A percentile compares a stretch with the other conserved stretches of the same genome.
Evolutionary conservation across 352 stramenopile species (phyloP).

Genomic region (Phytophthora capsici): DNA sequence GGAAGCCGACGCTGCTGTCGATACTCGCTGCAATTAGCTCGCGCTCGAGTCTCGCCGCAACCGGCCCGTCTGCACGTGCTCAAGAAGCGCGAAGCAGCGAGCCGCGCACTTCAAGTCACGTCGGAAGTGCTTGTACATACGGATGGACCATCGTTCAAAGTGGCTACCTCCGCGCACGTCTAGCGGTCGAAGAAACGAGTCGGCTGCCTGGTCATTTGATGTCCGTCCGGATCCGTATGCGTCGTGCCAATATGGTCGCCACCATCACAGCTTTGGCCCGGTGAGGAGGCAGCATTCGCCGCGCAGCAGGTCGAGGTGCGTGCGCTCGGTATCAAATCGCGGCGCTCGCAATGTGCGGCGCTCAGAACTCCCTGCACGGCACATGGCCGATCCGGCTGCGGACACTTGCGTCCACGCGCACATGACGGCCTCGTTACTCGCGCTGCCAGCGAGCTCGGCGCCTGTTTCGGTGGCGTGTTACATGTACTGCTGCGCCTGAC

Average conservation of each 20-base stretch:
- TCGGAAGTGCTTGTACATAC: constrained; percentile 3
- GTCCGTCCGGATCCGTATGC: background rate
- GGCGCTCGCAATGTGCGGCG: constrained; percentile 13
- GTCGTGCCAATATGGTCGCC: constrained; percentile 11
- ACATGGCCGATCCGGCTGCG: constrained; percentile 12
- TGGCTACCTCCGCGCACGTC: constrained; percentile 9
- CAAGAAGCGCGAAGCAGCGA: background rate
- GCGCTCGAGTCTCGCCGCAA: constrained; percentile 11
- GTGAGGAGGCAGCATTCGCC: background rate
- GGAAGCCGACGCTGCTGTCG: background rate
- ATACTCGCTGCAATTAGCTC: constrained; percentile 15
- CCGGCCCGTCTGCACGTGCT: constrained; percentile 6
- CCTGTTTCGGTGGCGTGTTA: constrained; percentile 23
- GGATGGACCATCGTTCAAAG: constrained; percentile 6
- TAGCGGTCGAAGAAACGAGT: constrained; percentile 10
- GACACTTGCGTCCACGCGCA: constrained; percentile 19
- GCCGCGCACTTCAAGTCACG: constrained; percentile 26
- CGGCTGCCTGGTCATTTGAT: constrained; percentile 7
- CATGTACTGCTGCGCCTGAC: constrained; percentile 16
- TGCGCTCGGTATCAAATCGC: constrained; percentile 1
- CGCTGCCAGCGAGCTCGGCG: constrained; percentile 9
- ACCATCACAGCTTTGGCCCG: constrained; percentile 9
- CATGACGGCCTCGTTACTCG: constrained; percentile 7
- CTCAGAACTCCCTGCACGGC: constrained; percentile 1
- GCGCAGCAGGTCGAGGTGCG: constrained; percentile 7